A percentile compares a stretch with the other conserved stretches of the same genome.
Conservation (phyloP, 108 stramenopile genomes). For the Nannochloropsis salina region DNA sequence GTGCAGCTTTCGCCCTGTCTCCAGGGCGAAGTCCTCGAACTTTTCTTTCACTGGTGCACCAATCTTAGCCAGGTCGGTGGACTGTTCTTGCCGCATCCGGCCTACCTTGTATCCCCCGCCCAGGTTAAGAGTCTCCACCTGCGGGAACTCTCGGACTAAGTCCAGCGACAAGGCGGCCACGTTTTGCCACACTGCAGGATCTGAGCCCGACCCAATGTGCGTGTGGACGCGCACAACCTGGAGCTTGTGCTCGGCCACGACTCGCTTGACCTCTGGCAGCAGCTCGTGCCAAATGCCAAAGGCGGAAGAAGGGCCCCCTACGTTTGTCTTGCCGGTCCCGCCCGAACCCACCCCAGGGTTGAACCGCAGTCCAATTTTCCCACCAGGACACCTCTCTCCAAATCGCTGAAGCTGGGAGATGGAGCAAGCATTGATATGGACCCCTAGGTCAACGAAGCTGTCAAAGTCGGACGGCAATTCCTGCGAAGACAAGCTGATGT, state of each 20-base stretch:
- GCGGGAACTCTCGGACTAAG: slow-evolving; percentile 75
- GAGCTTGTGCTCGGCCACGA: slow-evolving; percentile 79
- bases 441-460: slow-evolving; percentile 41
- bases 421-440: slow-evolving; percentile 64
- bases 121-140: slow-evolving; percentile 75
- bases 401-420: slow-evolving; percentile 79
- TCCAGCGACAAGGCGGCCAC: slow-evolving; percentile 74
- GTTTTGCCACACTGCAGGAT: slow-evolving; percentile 90
- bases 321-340: slow-evolving; percentile 96
- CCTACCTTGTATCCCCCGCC: slow-evolving; percentile 99
- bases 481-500: slow-evolving; percentile 81
- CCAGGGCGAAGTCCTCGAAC: slow-evolving; percentile 71
- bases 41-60: slow-evolving; percentile 79
- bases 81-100: slow-evolving; percentile 70
- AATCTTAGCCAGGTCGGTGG: slow-evolving; percentile 84
- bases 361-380: slow-evolving; percentile 81
- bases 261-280: slow-evolving; percentile 68
- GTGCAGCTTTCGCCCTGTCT: slow-evolving; percentile 72
- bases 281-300: slow-evolving; percentile 89
- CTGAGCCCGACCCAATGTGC: slow-evolving; percentile 95
- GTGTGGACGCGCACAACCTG: slow-evolving; percentile 90
- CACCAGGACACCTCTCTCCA: slow-evolving; percentile 71
- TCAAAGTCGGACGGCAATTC: slow-evolving; percentile 79
- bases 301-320: slow-evolving; percentile 87
- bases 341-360: slow-evolving; percentile 96